Percentiles rank a stretch among this genome's conserved stretches.
Conservation (phyloP, 768 basidiomycete species). For the Suillus cothurnatus region DNA sequence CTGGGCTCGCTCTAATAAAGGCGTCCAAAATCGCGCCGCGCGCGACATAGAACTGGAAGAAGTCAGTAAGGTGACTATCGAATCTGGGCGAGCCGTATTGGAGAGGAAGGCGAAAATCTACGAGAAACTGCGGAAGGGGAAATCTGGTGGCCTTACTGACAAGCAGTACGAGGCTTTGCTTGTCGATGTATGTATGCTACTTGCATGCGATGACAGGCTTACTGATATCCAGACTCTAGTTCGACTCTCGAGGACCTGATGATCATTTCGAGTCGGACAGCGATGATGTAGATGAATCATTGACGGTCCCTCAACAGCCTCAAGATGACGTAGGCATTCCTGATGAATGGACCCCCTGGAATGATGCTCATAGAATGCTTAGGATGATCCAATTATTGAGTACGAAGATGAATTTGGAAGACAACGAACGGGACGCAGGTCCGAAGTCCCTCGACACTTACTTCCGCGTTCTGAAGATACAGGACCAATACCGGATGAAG, state of each 20-base stretch:
- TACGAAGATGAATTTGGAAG: constrained; percentile 90
- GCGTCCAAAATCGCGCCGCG: constrained; percentile 61
- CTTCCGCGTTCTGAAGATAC: constrained; percentile 47
- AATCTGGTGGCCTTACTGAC: constrained; percentile 76
- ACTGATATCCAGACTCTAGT: constrained; percentile 41
- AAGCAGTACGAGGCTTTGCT: constrained; percentile 70
- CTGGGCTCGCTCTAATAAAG: constrained; percentile 80
- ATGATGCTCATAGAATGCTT: constrained; percentile 6
- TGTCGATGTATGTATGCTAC: constrained; percentile 65
- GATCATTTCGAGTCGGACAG: constrained; percentile 67
- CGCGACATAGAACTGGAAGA: constrained; percentile 74
- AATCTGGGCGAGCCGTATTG: constrained; percentile 68
- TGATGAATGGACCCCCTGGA: neutral
- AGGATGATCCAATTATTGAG: constrained; percentile 82
- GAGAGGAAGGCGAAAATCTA: constrained; percentile 83
- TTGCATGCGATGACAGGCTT: constrained; percentile 4
- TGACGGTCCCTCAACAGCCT: constrained; percentile 54
- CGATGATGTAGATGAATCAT: constrained; percentile 80
- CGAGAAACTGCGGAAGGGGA: constrained; percentile 75
- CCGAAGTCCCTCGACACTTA: constrained; percentile 76
- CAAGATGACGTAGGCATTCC: constrained; percentile 39
- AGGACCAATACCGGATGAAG: constrained; percentile 44
- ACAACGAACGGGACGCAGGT: constrained; percentile 63
- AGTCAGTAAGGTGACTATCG: constrained; percentile 68
- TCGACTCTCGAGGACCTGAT: constrained; percentile 56